Evolutionary conservation across 192 early-diverging fungal species (phyloP), one percentile per base, ranked within the genome.

Genomic region (Glomus cerebriforme): DNA sequence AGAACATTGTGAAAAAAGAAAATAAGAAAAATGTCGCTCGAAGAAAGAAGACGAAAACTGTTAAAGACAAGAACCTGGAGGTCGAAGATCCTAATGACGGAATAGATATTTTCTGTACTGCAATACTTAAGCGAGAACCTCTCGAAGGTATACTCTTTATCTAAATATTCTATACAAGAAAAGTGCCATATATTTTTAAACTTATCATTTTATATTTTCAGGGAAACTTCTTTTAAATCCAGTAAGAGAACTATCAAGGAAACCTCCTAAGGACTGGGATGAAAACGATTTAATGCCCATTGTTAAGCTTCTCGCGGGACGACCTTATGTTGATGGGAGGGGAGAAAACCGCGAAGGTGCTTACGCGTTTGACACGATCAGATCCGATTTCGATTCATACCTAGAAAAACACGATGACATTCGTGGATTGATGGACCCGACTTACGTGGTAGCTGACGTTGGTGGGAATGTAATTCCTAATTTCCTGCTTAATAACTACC

Each of bases 191-290:
- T 67, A 29, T 67, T 67, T 68, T 68, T 31, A 68, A 68, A 68
- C 66, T 31, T 35, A 37, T 2, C 19, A 70, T 19, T 70, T 19
- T 24, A 70, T 43, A 43, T 0, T 70, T 70, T 45, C 22, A 70
- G 68, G 68, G 0, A 70, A 70, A 22, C 68, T 70, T 70, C 68
- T 70, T 2, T 43, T 70, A 3, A 13, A 35, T 45, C 34, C 68
- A 0, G 68, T 70, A 35, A 70, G 1, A 7, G 1, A 70, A 1
- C 6, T 45, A 1, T 70, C 37, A 70, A 43, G 3, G 1, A 70
- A 45, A 70, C 0, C 68, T 0, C 15, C 68, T 70, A 43, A 70
- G 2, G 2, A 70, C 0, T 45, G 37, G 68, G 4, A 70, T 13
- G 68, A 45, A 4, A 12, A 70, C 1, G 68, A 70, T 70, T 0